These are phyloP conservation scores for Decorospora gaudefroyi DNA, from an alignment of 2,329 filamentous ascomycete genomes.

Conservation along the genomic window DNA sequence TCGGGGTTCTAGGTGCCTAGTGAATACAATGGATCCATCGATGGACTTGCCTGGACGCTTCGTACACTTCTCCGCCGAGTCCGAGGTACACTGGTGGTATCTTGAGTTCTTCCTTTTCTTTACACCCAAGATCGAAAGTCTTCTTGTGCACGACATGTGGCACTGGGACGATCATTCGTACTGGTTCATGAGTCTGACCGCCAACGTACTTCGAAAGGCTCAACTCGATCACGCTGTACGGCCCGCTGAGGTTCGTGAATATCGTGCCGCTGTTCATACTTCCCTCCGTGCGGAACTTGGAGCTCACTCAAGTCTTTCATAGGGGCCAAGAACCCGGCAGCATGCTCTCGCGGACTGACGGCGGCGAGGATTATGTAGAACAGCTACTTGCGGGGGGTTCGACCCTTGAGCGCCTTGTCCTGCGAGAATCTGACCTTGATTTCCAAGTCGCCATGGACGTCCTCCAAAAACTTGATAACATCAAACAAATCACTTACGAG, in stretches of 20 bases:
- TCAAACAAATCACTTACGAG: slow-evolving; percentile 12
- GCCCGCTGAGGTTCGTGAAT: slow-evolving; percentile 14
- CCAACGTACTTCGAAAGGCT: slow-evolving; percentile 8
- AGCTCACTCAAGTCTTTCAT: slow-evolving; percentile 1
- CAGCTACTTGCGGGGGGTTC: slow-evolving; percentile 4
- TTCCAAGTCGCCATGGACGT: background rate
- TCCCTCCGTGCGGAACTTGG: slow-evolving; percentile 8
- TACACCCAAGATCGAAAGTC: slow-evolving; percentile 6
- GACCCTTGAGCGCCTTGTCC: slow-evolving; percentile 4
- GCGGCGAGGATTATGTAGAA: background rate
- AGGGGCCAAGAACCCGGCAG: slow-evolving; percentile 9
- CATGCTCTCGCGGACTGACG: slow-evolving; percentile 1
- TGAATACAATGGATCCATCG: background rate
- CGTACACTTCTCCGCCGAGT: background rate
- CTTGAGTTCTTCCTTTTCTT: slow-evolving; percentile 19
- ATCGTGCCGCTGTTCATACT: slow-evolving; percentile 14
- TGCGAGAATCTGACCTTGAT: slow-evolving; percentile 5
- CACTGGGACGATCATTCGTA: slow-evolving; percentile 14
- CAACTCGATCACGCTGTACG: slow-evolving; percentile 7
- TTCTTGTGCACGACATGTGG: slow-evolving; percentile 9
- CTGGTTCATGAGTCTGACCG: slow-evolving; percentile 10
- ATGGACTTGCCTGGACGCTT: slow-evolving; percentile 4
- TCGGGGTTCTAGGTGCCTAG: background rate
- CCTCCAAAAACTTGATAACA: slow-evolving; percentile 2
- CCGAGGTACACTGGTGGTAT: slow-evolving; percentile 15